These are phyloP conservation scores for Chlorella vulgaris DNA, from an alignment of 139 green algal species.

Conservation along the genomic window DNA sequence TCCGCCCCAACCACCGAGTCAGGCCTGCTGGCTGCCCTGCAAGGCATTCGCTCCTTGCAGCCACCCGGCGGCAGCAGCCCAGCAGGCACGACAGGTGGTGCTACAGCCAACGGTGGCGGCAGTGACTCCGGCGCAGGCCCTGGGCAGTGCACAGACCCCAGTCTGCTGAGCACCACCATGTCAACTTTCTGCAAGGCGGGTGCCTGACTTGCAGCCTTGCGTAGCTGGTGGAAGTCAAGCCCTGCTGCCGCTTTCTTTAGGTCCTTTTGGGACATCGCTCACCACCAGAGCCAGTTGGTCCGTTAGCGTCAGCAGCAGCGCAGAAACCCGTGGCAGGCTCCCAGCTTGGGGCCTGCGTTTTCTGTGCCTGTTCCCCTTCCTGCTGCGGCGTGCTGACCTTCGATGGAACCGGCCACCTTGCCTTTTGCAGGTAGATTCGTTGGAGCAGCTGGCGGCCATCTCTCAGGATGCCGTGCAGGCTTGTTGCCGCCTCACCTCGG, in stretches of 20 bases:
- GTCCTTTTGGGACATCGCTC: no score
- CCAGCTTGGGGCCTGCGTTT: no score
- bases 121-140: not conserved
- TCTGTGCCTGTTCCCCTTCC: no score
- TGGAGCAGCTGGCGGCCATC: slow-evolving; percentile 6
- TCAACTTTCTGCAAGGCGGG: not conserved
- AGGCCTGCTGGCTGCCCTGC: not conserved
- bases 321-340: no score
- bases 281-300: no score
- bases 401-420: not conserved
- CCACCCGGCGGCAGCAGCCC: not conserved
- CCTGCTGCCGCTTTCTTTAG: no score
- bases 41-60: not conserved
- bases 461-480: slow-evolving; percentile 14
- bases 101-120: not conserved
- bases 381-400: no score
- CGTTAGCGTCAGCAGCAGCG: no score
- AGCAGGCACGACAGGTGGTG: not conserved
- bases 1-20: not conserved
- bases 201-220: not conserved
- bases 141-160: slow-evolving; percentile 9
- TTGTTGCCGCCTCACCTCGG: slow-evolving; percentile 18
- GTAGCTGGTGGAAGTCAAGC: no score
- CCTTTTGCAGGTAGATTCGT: not conserved
- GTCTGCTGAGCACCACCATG: slow-evolving; percentile 14